Conservation (phyloP, 164 flowering plant genomes). For the Magnolia sinica region DNA sequence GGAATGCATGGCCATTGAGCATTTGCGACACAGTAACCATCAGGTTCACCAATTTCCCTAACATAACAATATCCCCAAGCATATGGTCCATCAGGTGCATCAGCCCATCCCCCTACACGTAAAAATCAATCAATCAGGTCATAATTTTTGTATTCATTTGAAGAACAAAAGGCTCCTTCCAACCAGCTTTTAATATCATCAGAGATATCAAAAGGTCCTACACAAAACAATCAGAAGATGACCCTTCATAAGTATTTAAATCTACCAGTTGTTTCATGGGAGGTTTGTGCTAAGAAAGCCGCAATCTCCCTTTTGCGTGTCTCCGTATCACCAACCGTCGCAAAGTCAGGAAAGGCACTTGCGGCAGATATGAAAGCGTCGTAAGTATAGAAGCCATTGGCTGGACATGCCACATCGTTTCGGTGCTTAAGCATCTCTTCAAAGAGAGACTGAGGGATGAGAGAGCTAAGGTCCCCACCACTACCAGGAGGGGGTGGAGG, state of each 20-base stretch:
- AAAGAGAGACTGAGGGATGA: not conserved
- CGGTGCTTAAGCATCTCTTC: constrained; percentile 6
- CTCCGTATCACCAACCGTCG: constrained; percentile 29
- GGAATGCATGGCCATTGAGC: constrained; percentile 14
- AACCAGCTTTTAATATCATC: too few species aligned
- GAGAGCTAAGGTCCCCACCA: not conserved
- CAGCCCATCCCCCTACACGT: constrained; percentile 20
- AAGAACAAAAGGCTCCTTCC: too few species aligned
- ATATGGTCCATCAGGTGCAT: constrained; percentile 25
- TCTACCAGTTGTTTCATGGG: constrained; percentile 14
- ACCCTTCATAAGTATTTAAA: not conserved
- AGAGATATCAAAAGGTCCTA: not conserved
- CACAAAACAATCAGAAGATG: not conserved
- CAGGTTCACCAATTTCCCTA: constrained; percentile 10
- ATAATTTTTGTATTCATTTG: not conserved
- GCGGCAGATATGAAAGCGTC: constrained; percentile 39
- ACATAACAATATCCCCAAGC: constrained; percentile 34
- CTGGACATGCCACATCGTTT: constrained; percentile 2
- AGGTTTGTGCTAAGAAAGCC: constrained; percentile 18
- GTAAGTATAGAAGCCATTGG: constrained; percentile 33
- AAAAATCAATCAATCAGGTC: not conserved
- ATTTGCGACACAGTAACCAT: constrained; percentile 7
- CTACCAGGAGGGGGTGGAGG: not conserved
- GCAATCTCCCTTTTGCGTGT: constrained; percentile 23
- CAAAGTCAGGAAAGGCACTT: constrained; percentile 31